Evolutionary conservation across 352 stramenopile species (phyloP), one percentile per base, ranked within the genome.

Genomic region (Phytophthora capsici): DNA sequence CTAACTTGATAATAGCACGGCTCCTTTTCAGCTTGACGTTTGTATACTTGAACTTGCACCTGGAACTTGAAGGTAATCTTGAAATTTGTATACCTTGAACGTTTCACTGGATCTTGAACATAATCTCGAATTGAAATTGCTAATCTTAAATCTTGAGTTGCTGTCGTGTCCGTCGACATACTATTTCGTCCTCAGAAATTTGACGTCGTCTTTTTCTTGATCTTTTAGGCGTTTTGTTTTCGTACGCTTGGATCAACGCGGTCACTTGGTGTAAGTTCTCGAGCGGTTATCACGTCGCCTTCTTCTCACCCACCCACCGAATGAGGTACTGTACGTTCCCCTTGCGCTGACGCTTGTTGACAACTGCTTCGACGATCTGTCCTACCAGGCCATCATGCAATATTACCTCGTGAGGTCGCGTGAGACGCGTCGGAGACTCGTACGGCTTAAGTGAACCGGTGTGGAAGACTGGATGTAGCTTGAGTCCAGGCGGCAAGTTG

Each of bases 401-500:
- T 7, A 43, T 52, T 0, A 37, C 45, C 5, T 52, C 45, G 38
- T 25, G 45, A n/a, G 45, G 40, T 7, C 19, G 14, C 40, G 23
- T 30, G 5, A 38, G 1, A 14, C 30, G 32, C 4, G 17, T 53
- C 13, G 41, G 43, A 1, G 28, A 17, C 30, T 51, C 17, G 19
- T 60, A 51, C 1, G 38, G 38, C 7, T 60, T 60, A 8, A 46
- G 28, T 16, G 43, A 54, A 1, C 28, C 32, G 6, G 34, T 46
- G 19, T 62, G 53, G 43, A 62, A 45, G 1, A 57, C 30, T 0
- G 49, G 49, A 19, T 57, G 34, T 3, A 57, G 13, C 34, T 47
- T 22, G 20, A 57, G 22, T 10, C 32, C 49, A 3, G 34, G 49
- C 0, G 49, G 49, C 1, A 57, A 4, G 49, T 57, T 57, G 49